Percentiles rank a stretch among this genome's conserved stretches.
Evolutionary conservation across 176 grass and related monocot species (phyloP).

Genomic region (Dactylis glomerata): DNA sequence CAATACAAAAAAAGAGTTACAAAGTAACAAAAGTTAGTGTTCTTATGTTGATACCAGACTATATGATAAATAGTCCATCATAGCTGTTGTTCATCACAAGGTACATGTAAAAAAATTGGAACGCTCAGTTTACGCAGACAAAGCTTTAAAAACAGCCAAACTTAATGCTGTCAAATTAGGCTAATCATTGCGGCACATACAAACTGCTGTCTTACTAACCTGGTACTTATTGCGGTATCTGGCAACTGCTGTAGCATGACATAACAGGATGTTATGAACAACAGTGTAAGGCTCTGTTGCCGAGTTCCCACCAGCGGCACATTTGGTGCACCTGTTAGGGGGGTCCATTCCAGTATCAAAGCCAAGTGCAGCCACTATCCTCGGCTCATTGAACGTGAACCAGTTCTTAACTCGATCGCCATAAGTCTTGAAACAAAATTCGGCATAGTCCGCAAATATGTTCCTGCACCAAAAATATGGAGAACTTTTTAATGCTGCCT

Average conservation of each 20-base stretch:
- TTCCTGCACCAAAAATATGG: constrained; percentile 36
- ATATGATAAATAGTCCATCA: background rate
- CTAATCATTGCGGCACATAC: background rate
- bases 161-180: background rate
- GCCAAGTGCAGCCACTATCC: constrained; percentile 56
- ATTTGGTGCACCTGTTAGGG: constrained; percentile 49
- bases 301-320: constrained; percentile 54
- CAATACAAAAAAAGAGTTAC: background rate
- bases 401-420: constrained; percentile 78
- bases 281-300: constrained; percentile 69
- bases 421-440: constrained; percentile 78
- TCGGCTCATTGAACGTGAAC: constrained; percentile 83
- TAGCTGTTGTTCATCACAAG: background rate
- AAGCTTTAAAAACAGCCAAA: background rate
- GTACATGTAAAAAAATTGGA: background rate
- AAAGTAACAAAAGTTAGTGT: background rate
- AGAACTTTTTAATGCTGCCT: background rate
- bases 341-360: constrained; percentile 42
- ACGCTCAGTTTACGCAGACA: background rate
- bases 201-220: constrained; percentile 18
- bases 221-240: constrained; percentile 74
- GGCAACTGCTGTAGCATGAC: constrained; percentile 66
- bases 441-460: constrained; percentile 60
- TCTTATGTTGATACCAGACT: background rate
- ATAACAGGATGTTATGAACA: constrained; percentile 60